Conservation (phyloP, 371 early-diverging fungal species). For the Scutellospora calospora region DNA sequence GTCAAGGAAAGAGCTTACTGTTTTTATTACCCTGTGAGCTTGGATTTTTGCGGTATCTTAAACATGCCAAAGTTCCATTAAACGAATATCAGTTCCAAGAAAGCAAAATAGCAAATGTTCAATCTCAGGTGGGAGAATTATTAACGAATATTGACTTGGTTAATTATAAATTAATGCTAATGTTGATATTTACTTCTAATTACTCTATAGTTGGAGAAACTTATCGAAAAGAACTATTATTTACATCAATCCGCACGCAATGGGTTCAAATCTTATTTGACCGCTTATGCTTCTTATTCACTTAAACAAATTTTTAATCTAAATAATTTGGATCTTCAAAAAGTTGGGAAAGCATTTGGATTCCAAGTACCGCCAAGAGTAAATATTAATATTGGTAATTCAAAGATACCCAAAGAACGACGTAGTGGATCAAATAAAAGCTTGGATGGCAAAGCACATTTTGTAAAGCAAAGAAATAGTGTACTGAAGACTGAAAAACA, state of each 20-base stretch:
- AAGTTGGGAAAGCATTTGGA: slow-evolving; percentile 96
- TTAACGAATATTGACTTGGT: background rate
- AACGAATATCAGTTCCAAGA: slow-evolving; percentile 98
- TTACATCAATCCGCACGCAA: slow-evolving; percentile 98
- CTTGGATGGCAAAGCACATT: slow-evolving; percentile 46
- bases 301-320: slow-evolving; percentile 97
- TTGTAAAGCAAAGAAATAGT: slow-evolving; percentile 48
- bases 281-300: slow-evolving; percentile 97
- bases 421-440: slow-evolving; percentile 43
- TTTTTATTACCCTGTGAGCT: slow-evolving; percentile 96
- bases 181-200: background rate
- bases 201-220: slow-evolving; percentile 83
- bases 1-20: slow-evolving; percentile 90
- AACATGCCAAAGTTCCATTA: slow-evolving; percentile 96
- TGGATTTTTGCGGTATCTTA: slow-evolving; percentile 96
- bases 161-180: background rate
- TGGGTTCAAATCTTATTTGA: slow-evolving; percentile 96
- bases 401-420: slow-evolving; percentile 48
- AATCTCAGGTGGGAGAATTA: slow-evolving; percentile 63
- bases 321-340: slow-evolving; percentile 88
- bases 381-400: slow-evolving; percentile 79
- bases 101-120: slow-evolving; percentile 95
- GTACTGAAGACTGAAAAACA: slow-evolving; percentile 2
- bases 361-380: slow-evolving; percentile 96
- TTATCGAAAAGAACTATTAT: slow-evolving; percentile 98